Evolutionary conservation across 345 rosid species (phyloP), one percentile per base, ranked within the genome.

Genomic region (Durio zibethinus): DNA sequence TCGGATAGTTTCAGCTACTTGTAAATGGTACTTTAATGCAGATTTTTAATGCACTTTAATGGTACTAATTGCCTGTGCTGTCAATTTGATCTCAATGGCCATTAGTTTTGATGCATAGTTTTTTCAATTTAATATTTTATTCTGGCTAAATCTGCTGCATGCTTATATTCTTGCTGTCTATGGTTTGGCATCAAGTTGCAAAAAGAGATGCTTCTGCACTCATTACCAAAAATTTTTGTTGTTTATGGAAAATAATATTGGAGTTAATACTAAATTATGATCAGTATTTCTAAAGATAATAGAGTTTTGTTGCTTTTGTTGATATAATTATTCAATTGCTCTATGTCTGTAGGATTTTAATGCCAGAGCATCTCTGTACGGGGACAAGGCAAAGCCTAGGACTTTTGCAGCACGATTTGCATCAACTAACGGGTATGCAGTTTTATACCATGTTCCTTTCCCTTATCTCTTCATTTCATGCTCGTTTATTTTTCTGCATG

Each of bases 351-450:
- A 93, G 98, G 98, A 94, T 87, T 93, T 65, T 84, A 87, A 86
- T 87, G 96, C 93, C 7, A 97, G 99, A 43, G 25, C 86, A 80
- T 86, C 98, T 79, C 87, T 95, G 3, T 95, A 93, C 54, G 99
- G 99, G 15, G 98, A 95, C 78, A 95, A 93, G 86, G 99, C 89
- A 74, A 93, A 93, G 83, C 90, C 96, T 2, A 89, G 84, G 82
- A 85, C 88, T 70, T 96, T 90, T 78, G 98, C 92, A 2, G 97
- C 99, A 1, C 90, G 97, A 48, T 95, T 95, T 78, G 91, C 93
- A 71, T 81, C 92, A 83, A 80, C 94, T 74, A 97, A 93, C 81
- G 97, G 99, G 98, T 93, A 90, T 73, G 62, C 35, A 12, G 31
- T 47, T 79, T 78, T 40, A 21, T 21, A n/a, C 45, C 33, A 21